Conservation (phyloP, 805 yeast species). For the Cyberlindnera americana region DNA sequence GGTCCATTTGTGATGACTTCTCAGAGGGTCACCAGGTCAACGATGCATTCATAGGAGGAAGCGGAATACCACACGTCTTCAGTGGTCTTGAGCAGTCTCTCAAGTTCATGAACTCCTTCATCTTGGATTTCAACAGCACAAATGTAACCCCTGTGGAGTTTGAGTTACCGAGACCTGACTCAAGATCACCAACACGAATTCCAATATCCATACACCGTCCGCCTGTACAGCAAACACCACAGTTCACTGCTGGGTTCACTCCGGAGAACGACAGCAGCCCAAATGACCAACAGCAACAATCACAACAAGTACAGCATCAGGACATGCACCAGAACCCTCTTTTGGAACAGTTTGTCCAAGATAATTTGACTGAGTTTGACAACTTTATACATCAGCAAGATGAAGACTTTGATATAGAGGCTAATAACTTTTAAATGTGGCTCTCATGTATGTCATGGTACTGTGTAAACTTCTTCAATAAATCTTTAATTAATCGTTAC, state of each 20-base stretch:
- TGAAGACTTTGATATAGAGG: conserved; percentile 6
- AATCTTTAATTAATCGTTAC: no score
- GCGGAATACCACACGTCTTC: conserved; percentile 63
- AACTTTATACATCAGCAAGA: conserved; percentile 17
- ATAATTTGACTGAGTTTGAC: conserved; percentile 13
- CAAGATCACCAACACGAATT: conserved; percentile 20
- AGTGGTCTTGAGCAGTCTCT: conserved; percentile 54
- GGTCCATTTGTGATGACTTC: conserved; percentile 83
- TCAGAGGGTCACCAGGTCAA: conserved; percentile 81
- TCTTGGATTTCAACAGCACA: conserved; percentile 41
- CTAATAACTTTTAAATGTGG: conserved; percentile 3
- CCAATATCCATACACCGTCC: conserved; percentile 7
- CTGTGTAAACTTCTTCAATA: background rate
- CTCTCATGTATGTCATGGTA: no score
- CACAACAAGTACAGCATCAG: conserved; percentile 1
- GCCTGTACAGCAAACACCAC: conserved; percentile 2
- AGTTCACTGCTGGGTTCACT: conserved; percentile 2
- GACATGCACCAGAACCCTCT: conserved; percentile 11
- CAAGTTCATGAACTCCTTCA: conserved; percentile 51
- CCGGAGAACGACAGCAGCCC: conserved; percentile 7
- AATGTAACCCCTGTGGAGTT: conserved; percentile 28
- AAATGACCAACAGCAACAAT: background rate
- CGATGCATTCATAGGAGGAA: conserved; percentile 59
- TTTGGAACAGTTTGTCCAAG: conserved; percentile 17
- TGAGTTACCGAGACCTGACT: conserved; percentile 20